Conservation (phyloP, 176 grass and related monocot genomes). For the Bothriochloa decipiens region DNA sequence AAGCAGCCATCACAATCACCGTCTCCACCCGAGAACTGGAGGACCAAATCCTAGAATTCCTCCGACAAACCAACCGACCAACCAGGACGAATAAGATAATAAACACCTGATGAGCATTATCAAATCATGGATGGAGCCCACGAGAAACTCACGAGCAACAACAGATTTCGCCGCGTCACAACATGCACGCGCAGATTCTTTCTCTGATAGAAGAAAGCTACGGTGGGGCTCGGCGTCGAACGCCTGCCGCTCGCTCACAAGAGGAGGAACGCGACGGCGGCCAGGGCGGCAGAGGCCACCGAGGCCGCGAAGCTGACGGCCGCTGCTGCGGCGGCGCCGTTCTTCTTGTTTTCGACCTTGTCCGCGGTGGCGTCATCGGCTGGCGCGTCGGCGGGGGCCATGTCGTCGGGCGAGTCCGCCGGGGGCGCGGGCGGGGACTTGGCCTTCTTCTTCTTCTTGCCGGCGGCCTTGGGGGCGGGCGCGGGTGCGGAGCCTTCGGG, state of each 20-base stretch:
- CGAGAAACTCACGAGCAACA: constrained; percentile 43
- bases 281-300: constrained; percentile 28
- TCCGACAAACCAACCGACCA: not conserved
- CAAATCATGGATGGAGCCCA: constrained; percentile 39
- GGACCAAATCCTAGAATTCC: constrained; percentile 25
- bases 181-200: constrained; percentile 12
- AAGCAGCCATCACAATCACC: constrained; percentile 35
- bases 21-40: constrained; percentile 32
- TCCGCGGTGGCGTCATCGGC: constrained; percentile 41
- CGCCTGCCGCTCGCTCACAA: constrained; percentile 43
- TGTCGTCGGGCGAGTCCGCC: constrained; percentile 54
- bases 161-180: constrained; percentile 38
- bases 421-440: constrained; percentile 72
- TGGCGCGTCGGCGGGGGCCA: constrained; percentile 62
- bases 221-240: constrained; percentile 21
- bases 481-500: constrained; percentile 35
- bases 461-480: constrained; percentile 42
- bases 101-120: constrained; percentile 22
- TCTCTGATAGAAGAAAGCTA: not conserved
- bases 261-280: constrained; percentile 8
- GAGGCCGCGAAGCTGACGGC: constrained; percentile 8
- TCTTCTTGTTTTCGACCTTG: constrained; percentile 37
- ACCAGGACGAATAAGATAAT: constrained; percentile 14
- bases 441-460: constrained; percentile 57
- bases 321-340: constrained; percentile 14